These are phyloP conservation scores for Alternaria burnsii DNA, from an alignment of 2,329 filamentous ascomycete genomes.

Conservation along the genomic window DNA sequence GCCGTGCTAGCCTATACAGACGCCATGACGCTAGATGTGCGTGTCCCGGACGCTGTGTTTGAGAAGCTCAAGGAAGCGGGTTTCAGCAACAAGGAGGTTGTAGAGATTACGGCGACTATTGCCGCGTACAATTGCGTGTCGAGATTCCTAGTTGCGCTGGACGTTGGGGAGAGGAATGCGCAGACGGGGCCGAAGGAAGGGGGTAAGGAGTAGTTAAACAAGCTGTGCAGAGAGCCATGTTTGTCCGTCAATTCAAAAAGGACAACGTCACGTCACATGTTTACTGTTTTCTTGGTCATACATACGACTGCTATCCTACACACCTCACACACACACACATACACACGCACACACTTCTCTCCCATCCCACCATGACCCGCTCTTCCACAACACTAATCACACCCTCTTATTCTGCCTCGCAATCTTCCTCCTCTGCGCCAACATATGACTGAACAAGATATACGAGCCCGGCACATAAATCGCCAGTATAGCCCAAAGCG, in stretches of 20 bases:
- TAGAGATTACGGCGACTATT: conserved; percentile 82
- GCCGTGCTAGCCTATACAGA: conserved; percentile 78
- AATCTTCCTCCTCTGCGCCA: conserved; percentile 84
- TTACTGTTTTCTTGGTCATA: neutral
- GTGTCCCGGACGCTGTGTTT: conserved; percentile 75
- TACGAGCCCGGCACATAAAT: conserved; percentile 85
- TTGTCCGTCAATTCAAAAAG: too few species aligned
- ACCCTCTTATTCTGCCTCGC: neutral
- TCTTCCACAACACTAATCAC: neutral
- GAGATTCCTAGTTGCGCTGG: conserved; percentile 81
- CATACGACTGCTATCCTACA: neutral
- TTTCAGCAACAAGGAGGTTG: conserved; percentile 76
- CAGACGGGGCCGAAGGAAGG: conserved; percentile 31
- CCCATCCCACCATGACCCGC: neutral
- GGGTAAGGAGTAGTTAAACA: conserved; percentile 13
- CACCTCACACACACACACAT: neutral
- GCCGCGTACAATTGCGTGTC: conserved; percentile 87
- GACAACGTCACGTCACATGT: too few species aligned
- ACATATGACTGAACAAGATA: conserved; percentile 93
- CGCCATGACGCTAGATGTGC: conserved; percentile 80
- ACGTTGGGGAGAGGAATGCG: conserved; percentile 63
- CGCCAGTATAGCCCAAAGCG: conserved; percentile 70
- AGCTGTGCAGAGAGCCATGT: neutral
- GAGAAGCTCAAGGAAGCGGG: conserved; percentile 62
- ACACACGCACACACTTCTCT: neutral